phyloP scores from a whole-genome alignment of 2,329 filamentous ascomycete species.

The Calcarisporium arbuscula region DNA sequence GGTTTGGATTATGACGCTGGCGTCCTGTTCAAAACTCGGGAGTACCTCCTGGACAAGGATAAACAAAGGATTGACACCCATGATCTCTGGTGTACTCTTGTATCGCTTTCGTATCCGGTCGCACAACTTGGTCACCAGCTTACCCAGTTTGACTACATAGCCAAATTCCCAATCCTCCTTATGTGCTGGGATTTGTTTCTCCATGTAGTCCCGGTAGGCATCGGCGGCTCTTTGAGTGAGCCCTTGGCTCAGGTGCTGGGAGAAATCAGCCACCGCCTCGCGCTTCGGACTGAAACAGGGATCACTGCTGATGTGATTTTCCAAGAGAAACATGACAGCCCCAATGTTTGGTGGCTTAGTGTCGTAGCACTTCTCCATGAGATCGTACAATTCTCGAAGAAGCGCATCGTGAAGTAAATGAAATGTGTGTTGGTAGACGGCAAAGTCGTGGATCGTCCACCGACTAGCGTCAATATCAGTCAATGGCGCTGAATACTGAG shows the following conservation, averaged over 20 bases:
- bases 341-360: conserved; percentile 77
- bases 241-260: conserved; percentile 63
- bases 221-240: conserved; percentile 67
- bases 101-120: conserved; percentile 92
- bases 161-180: conserved; percentile 84
- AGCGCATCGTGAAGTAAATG: conserved; percentile 72
- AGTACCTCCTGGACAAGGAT: conserved; percentile 79
- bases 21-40: conserved; percentile 85
- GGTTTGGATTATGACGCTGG: conserved; percentile 72
- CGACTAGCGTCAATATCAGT: conserved; percentile 50
- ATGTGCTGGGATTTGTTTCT: conserved; percentile 71
- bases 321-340: conserved; percentile 71
- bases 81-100: conserved; percentile 76
- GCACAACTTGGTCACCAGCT: conserved; percentile 76
- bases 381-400: conserved; percentile 78
- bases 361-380: conserved; percentile 85
- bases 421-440: conserved; percentile 68
- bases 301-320: conserved; percentile 76
- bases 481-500: conserved; percentile 43
- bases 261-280: conserved; percentile 67
- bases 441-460: conserved; percentile 66
- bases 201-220: conserved; percentile 74
- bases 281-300: conserved; percentile 64
- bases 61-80: conserved; percentile 61
- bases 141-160: conserved; percentile 83